A percentile compares a stretch with the other conserved stretches of the same genome.
Conservation (phyloP, 1,284 basidiomycete genomes). For the Marasmius sp. region DNA sequence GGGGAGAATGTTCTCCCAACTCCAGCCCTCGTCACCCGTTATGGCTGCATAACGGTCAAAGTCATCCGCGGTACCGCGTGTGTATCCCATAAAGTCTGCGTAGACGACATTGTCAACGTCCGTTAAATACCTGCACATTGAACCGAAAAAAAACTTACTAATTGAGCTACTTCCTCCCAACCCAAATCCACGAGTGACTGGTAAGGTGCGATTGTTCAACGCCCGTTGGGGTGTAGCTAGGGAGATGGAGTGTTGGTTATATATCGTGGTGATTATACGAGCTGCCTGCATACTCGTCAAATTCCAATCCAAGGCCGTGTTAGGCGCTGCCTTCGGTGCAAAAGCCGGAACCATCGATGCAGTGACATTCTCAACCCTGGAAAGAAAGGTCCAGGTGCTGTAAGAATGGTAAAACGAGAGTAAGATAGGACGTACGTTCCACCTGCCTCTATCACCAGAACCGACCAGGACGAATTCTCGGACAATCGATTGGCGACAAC, state of each 20-base stretch:
- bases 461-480: conserved; percentile 2
- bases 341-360: conserved; percentile 5
- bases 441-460: conserved; percentile 11
- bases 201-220: conserved; percentile 25
- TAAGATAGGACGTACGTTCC: conserved; percentile 2
- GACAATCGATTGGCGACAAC: conserved; percentile 6
- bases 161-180: conserved; percentile 16
- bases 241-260: not conserved
- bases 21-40: conserved; percentile 26
- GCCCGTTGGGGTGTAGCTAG: not conserved
- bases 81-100: conserved; percentile 23
- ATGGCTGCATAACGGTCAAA: conserved; percentile 23
- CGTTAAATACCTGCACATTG: not conserved
- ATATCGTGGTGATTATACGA: not conserved
- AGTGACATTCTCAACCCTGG: conserved; percentile 6
- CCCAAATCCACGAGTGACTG: conserved; percentile 44
- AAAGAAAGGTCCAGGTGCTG: not conserved
- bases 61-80: conserved; percentile 28
- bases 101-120: not conserved
- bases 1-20: conserved; percentile 24
- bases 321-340: not conserved
- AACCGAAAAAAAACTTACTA: conserved; percentile 1
- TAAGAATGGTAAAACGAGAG: not conserved
- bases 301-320: conserved; percentile 10
- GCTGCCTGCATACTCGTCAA: not conserved